Base-by-base conservation (phyloP, 108 stramenopile genomes). In the Cyclotella atomus region DNA sequence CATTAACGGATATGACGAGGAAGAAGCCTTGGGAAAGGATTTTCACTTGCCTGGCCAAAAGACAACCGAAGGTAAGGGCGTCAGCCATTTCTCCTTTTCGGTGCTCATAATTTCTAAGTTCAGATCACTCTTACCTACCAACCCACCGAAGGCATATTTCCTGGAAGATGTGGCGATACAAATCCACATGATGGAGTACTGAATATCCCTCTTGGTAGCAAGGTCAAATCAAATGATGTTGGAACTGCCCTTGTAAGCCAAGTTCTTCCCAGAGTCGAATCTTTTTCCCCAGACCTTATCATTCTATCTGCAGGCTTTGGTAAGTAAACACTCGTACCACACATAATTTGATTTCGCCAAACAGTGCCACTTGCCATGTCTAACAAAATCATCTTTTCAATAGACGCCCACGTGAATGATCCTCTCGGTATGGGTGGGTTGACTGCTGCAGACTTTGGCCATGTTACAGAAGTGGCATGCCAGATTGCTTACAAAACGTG, bases 281-380 rank as follows among this genome's bases (percentile, higher is more conserved):
- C 79, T 41, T 99, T 98, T 65, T 66, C 82, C 27, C 98, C 98
- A 21, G 96, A 98, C 68, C 68, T 99, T 27, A 96, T 99, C 47
- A 90, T 99, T 47, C 47, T 99, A 5, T 97, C 96, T 6, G 94
- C 96, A 57, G 98, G 98, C 25, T 99, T 99, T 61, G 98, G 98
- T 79, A n/a, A n/a, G n/a, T n/a, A n/a, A n/a, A 96, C 93, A 0
- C 95, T 95, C 50, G 86, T 86, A n/a, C n/a, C n/a, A n/a, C n/a
- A n/a, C n/a, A n/a, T n/a, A n/a, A n/a, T n/a, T n/a, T n/a, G n/a
- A n/a, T n/a, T n/a, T n/a, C n/a, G n/a, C n/a, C n/a, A n/a, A n/a
- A n/a, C n/a, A n/a, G n/a, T n/a, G n/a, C n/a, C n/a, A n/a, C n/a
- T n/a, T n/a, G n/a, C n/a, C n/a, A n/a, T n/a, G n/a, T n/a, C n/a